These are phyloP conservation scores for Botryotinia narcissicola DNA, from an alignment of 2,329 filamentous ascomycete species.

Conservation along the genomic window DNA sequence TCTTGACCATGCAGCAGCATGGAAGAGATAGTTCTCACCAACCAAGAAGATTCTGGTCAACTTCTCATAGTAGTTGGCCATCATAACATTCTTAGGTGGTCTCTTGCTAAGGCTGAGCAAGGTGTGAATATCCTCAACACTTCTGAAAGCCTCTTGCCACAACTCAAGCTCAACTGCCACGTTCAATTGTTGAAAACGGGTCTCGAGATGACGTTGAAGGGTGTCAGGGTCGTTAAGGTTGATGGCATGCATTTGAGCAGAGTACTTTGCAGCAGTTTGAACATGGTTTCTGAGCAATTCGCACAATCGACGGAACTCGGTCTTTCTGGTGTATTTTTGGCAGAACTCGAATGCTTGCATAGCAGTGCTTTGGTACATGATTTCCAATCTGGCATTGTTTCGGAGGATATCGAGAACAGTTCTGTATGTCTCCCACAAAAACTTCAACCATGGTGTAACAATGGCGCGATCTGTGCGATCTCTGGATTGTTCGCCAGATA, in stretches of 20 bases:
- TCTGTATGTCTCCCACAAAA: conserved; percentile 98
- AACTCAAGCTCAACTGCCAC: conserved; percentile 96
- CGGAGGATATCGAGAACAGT: conserved; percentile 97
- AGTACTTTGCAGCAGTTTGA: conserved; percentile 98
- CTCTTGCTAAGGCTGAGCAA: conserved; percentile 97
- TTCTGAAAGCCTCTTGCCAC: conserved; percentile 99
- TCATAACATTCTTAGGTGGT: conserved; percentile 98
- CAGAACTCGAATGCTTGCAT: conserved; percentile 99
- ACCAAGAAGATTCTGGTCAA: conserved; percentile 97
- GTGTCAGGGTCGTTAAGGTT: conserved; percentile 98
- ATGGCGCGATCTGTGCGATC: conserved; percentile 97
- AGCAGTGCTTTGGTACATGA: conserved; percentile 97
- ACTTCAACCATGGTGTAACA: conserved; percentile 98
- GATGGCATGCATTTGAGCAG: conserved; percentile 98
- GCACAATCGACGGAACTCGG: conserved; percentile 96
- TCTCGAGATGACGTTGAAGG: conserved; percentile 94
- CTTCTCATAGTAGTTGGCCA: conserved; percentile 99
- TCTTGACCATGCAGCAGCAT: conserved; percentile 93
- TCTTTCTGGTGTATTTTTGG: conserved; percentile 97
- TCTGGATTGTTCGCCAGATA: conserved; percentile 95
- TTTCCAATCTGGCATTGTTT: conserved; percentile 96
- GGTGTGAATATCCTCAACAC: conserved; percentile 97
- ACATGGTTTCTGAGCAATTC: conserved; percentile 98
- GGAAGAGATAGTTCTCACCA: conserved; percentile 99
- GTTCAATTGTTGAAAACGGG: conserved; percentile 96